Percentiles rank a stretch among this genome's conserved stretches.
Evolutionary conservation across 352 stramenopile species (phyloP).

Genomic region (Globisporangium iwayamae): DNA sequence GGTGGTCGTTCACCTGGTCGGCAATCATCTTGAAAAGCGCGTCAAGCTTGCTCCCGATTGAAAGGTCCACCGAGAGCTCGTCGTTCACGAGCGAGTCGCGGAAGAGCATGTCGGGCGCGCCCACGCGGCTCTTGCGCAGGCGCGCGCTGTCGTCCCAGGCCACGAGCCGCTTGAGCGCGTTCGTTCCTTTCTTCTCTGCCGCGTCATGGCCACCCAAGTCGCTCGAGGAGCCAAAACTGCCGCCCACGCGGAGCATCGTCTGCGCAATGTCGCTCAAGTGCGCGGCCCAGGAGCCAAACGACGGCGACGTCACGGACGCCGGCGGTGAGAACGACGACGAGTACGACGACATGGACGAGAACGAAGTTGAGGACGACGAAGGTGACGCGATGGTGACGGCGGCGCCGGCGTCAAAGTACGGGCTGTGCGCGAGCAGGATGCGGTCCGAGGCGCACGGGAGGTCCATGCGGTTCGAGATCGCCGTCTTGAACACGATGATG

Average conservation of each 20-base stretch:
- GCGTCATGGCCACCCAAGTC: constrained; percentile 21
- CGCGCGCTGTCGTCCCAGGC: constrained; percentile 64
- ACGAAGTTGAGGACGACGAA: constrained; percentile 18
- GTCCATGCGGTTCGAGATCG: constrained; percentile 69
- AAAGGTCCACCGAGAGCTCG: constrained; percentile 77
- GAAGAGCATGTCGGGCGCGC: constrained; percentile 53
- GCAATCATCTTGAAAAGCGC: constrained; percentile 86
- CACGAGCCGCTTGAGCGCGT: constrained; percentile 51
- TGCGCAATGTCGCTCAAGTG: constrained; percentile 73
- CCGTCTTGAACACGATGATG: constrained; percentile 82
- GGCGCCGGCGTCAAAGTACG: constrained; percentile 52
- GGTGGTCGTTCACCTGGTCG: constrained; percentile 50
- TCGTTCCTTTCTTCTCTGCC: constrained; percentile 43
- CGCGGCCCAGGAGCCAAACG: constrained; percentile 54
- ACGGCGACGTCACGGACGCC: constrained; percentile 17
- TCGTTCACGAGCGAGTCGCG: constrained; percentile 73
- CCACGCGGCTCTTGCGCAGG: constrained; percentile 31
- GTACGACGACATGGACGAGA: constrained; percentile 19
- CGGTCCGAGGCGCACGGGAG: constrained; percentile 68
- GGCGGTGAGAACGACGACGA: constrained; percentile 16
- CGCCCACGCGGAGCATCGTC: constrained; percentile 45
- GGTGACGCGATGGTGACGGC: constrained; percentile 11
- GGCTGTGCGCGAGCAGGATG: constrained; percentile 67
- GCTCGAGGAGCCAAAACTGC: constrained; percentile 6
- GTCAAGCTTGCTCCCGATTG: constrained; percentile 79